Evolutionary conservation across 2,329 filamentous ascomycete species (phyloP), one percentile per base, ranked within the genome.

Genomic region (Diaporthe vexans): DNA sequence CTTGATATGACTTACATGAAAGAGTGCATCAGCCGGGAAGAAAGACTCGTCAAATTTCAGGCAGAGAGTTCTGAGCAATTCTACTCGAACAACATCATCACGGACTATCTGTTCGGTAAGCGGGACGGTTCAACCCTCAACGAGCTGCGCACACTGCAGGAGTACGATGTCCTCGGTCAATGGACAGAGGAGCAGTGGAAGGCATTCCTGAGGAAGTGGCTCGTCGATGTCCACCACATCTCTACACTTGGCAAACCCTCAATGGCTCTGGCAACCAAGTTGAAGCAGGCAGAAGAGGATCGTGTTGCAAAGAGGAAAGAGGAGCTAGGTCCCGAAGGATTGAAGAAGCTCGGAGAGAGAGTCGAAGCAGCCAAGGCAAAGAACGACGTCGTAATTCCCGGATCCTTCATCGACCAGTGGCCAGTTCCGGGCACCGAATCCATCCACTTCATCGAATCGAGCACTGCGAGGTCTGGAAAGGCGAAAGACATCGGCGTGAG

Each of bases 401-500:
- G 91, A 33, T 91, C 94, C 3, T 85, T 98, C n/a, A 88, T 99
- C 19, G 93, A 95, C 75, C 87, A 91, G 71, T 98, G 97, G 87
- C 87, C 90, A 56, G 94, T 98, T 15, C 97, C 97, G 0, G 90
- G 92, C 43, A 94, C 94, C 0, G 94, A 97, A 11, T 97, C 95
- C 0, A 98, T 99, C 67, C 95, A 98, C 81, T 98, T 99, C 83
- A 97, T 98, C 78, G 90, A 95, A 77, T 97, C 95, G 0, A 91
- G 90, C 9, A 97, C 95, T 24, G 97, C 95, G 46, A 91, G 95
- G 35, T 93, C 94, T 61, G 97, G 97, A 40, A 85, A 92, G 75
- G 97, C 95, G 19, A 90, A 92, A 78, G 88, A 91, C 76, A 85
- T 95, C 65, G 95, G 95, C 0, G 84, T 88, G 33, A 87, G 89